phyloP scores from a whole-genome alignment of 1,284 basidiomycete species.

The Cutaneotrichosporon curvatum region DNA sequence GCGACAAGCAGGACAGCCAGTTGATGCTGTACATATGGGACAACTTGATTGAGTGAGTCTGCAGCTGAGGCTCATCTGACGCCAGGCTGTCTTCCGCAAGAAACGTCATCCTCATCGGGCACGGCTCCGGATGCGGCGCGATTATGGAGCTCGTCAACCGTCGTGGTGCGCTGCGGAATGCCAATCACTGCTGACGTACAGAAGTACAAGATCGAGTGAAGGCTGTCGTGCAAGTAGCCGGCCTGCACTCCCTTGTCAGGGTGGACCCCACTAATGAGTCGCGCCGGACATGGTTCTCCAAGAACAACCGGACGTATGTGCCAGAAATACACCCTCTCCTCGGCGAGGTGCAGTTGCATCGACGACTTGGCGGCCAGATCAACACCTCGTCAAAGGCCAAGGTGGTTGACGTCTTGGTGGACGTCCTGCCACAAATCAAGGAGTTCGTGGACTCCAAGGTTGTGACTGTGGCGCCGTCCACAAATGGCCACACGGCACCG shows the following conservation, averaged over 20 bases:
- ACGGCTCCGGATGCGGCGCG: constrained; percentile 70
- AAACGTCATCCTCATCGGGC: constrained; percentile 73
- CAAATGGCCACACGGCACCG: no score
- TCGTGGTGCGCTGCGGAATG: constrained; percentile 52
- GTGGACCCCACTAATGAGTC: constrained; percentile 37
- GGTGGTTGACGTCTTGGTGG: constrained; percentile 40
- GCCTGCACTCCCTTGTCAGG: constrained; percentile 50
- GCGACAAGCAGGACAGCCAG: constrained; percentile 44
- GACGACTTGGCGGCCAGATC: constrained; percentile 41
- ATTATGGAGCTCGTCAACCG: constrained; percentile 65
- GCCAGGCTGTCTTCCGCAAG: constrained; percentile 61
- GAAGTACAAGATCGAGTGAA: constrained; percentile 59
- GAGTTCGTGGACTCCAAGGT: constrained; percentile 32
- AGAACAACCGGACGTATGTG: constrained; percentile 39
- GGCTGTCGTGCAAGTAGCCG: constrained; percentile 69
- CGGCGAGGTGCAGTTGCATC: constrained; percentile 34
- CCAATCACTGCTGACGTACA: constrained; percentile 27
- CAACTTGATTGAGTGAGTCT: constrained; percentile 76
- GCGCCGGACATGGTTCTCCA: constrained; percentile 39
- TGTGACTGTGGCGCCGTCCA: not conserved
- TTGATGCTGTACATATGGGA: constrained; percentile 86
- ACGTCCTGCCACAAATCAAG: constrained; percentile 37
- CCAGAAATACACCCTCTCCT: constrained; percentile 37
- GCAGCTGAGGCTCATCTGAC: not conserved
- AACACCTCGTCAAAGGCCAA: constrained; percentile 33